Percentiles rank a stretch among this genome's conserved stretches.
phyloP scores from a whole-genome alignment of 352 stramenopile genomes.

The Pythium dissimile region DNA sequence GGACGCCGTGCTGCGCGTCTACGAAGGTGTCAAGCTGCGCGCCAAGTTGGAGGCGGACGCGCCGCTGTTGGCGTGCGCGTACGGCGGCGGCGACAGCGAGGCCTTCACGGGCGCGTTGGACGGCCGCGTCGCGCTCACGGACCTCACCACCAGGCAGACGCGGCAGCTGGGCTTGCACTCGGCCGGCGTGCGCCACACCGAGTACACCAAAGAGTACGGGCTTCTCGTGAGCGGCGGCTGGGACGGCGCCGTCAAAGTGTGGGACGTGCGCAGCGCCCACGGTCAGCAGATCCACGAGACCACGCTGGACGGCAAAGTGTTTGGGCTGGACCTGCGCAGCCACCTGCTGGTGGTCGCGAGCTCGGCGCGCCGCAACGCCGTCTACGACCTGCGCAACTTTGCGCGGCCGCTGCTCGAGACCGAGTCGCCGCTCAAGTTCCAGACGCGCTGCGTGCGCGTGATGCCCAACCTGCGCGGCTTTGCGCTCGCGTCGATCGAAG shows the following conservation, averaged over 20 bases:
- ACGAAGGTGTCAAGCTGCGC: conserved; percentile 53
- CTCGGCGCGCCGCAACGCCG: conserved; percentile 47
- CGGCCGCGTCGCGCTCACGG: conserved; percentile 51
- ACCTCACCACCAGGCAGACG: conserved; percentile 42
- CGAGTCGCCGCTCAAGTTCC: conserved; percentile 88
- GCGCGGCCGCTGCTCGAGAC: conserved; percentile 51
- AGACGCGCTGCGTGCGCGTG: conserved; percentile 88
- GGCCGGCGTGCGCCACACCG: conserved; percentile 48
- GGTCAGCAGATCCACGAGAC: conserved; percentile 46
- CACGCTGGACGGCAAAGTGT: conserved; percentile 55
- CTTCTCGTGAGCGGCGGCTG: conserved; percentile 61
- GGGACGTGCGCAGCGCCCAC: conserved; percentile 58
- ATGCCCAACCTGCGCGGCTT: conserved; percentile 77
- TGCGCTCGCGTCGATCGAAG: conserved; percentile 94
- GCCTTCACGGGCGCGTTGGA: conserved; percentile 77
- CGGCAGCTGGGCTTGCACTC: conserved; percentile 38
- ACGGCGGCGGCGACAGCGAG: conserved; percentile 51
- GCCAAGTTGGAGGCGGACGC: conserved; percentile 66
- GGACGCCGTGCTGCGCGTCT: conserved; percentile 69
- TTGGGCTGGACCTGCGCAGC: conserved; percentile 54
- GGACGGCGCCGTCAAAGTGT: conserved; percentile 62
- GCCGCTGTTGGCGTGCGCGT: conserved; percentile 66
- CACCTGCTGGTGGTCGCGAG: conserved; percentile 61
- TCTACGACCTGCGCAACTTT: conserved; percentile 86
- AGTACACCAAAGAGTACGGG: conserved; percentile 53